These are phyloP conservation scores for Lasiodiplodia citricola DNA, from an alignment of 2,329 filamentous ascomycete genomes.

Conservation along the genomic window DNA sequence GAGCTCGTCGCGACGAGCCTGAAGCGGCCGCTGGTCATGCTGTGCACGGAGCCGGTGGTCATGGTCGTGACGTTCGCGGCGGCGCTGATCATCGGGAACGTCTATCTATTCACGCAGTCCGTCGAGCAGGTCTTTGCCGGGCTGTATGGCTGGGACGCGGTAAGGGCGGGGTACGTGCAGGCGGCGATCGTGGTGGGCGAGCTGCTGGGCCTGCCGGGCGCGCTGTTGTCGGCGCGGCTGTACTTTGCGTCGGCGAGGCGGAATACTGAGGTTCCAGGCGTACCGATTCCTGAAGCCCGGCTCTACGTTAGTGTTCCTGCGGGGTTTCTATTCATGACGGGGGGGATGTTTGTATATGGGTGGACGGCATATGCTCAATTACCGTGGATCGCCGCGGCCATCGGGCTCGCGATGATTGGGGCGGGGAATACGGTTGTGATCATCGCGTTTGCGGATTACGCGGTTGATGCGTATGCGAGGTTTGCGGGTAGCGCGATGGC, in stretches of 20 bases:
- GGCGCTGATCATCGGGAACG: conserved; percentile 52
- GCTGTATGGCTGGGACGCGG: conserved; percentile 49
- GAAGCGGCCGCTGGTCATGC: conserved; percentile 44
- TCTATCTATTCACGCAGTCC: conserved; percentile 58
- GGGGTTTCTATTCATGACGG: conserved; percentile 53
- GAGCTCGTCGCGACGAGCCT: conserved; percentile 40
- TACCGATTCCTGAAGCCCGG: conserved; percentile 48
- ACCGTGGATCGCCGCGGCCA: conserved; percentile 55
- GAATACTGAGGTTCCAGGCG: conserved; percentile 14
- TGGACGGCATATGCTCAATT: conserved; percentile 53
- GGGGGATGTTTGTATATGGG: conserved; percentile 58
- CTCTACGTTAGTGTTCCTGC: conserved; percentile 51
- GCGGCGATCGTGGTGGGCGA: conserved; percentile 54
- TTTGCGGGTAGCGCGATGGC: conserved; percentile 58
- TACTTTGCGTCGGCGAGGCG: conserved; percentile 48
- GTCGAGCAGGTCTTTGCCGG: conserved; percentile 49
- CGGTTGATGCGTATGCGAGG: conserved; percentile 56
- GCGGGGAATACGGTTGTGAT: conserved; percentile 57
- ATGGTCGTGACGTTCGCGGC: conserved; percentile 56
- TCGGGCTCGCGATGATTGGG: conserved; percentile 56
- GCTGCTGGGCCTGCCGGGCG: conserved; percentile 46
- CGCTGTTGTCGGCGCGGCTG: conserved; percentile 43
- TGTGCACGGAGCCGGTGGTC: conserved; percentile 57
- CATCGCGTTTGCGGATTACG: conserved; percentile 53
- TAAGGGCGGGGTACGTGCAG: conserved; percentile 53